Evolutionary conservation across 257 asterid genomes (phyloP).

Genomic region (Gardenia jasminoides): DNA sequence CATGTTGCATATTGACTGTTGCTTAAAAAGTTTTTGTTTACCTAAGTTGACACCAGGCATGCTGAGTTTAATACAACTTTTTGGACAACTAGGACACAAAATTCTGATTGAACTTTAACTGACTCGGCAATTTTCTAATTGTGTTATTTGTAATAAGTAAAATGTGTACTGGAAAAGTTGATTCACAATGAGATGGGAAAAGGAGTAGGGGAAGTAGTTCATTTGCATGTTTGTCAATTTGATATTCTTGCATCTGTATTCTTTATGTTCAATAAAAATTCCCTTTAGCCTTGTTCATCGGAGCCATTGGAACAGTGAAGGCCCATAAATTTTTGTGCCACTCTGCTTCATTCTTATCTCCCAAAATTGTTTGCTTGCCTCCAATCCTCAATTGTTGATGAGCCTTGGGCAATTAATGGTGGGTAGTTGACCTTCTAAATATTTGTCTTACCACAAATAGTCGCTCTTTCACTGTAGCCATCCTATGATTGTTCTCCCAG

Average conservation of each 20-base stretch:
- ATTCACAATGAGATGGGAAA: too few species aligned
- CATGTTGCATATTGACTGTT: background rate
- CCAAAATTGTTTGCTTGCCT: background rate
- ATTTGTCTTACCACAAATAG: background rate
- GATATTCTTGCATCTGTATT: background rate
- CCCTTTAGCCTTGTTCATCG: background rate
- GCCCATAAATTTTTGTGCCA: background rate
- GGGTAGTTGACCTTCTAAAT: background rate
- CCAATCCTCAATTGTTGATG: background rate
- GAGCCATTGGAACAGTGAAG: background rate
- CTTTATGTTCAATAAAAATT: background rate
- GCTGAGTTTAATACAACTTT: background rate
- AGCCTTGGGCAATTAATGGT: background rate
- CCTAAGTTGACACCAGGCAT: background rate
- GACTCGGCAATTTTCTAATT: background rate
- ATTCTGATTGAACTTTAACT: background rate
- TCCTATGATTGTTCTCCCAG: background rate
- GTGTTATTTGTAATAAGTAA: background rate
- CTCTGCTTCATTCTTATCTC: background rate
- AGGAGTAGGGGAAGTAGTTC: background rate
- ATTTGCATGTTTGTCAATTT: too few species aligned
- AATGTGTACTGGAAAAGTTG: too few species aligned
- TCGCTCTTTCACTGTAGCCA: background rate
- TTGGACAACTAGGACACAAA: background rate
- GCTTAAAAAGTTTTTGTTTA: background rate